Evolutionary conservation across 2,329 filamentous ascomycete species (phyloP).

Genomic region (Aspergillus alliaceus): DNA sequence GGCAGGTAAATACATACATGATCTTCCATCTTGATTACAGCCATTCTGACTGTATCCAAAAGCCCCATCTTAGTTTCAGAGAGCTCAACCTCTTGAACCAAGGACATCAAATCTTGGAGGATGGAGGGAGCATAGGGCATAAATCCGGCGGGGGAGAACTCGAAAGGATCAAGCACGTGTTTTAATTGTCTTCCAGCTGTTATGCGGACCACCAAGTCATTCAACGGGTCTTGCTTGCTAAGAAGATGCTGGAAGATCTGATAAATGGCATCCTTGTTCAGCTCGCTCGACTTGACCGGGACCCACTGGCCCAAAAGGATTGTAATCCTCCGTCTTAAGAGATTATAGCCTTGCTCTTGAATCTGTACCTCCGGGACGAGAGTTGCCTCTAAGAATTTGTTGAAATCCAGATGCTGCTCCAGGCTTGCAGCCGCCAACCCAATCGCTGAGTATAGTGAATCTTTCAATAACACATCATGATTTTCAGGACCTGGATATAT

Average conservation of each 20-base stretch:
- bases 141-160: constrained; percentile 73
- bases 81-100: constrained; percentile 77
- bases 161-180: constrained; percentile 78
- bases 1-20: constrained; percentile 48
- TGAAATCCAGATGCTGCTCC: constrained; percentile 76
- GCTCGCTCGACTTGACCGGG: constrained; percentile 68
- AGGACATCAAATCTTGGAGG: constrained; percentile 68
- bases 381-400: constrained; percentile 71
- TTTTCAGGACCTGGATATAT: constrained; percentile 51
- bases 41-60: constrained; percentile 77
- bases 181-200: constrained; percentile 86
- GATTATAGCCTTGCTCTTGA: constrained; percentile 66
- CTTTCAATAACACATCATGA: constrained; percentile 77
- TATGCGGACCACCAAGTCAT: constrained; percentile 88
- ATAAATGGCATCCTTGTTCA: constrained; percentile 73
- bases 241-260: constrained; percentile 87
- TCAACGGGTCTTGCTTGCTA: constrained; percentile 71
- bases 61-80: constrained; percentile 90
- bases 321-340: constrained; percentile 82
- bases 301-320: constrained; percentile 92
- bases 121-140: constrained; percentile 73
- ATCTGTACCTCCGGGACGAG: constrained; percentile 78
- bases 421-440: constrained; percentile 80
- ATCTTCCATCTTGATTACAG: constrained; percentile 79
- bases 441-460: constrained; percentile 92